Evolutionary conservation across 805 yeast genomes (phyloP).

Genomic region (Wickerhamiella dianesei): DNA sequence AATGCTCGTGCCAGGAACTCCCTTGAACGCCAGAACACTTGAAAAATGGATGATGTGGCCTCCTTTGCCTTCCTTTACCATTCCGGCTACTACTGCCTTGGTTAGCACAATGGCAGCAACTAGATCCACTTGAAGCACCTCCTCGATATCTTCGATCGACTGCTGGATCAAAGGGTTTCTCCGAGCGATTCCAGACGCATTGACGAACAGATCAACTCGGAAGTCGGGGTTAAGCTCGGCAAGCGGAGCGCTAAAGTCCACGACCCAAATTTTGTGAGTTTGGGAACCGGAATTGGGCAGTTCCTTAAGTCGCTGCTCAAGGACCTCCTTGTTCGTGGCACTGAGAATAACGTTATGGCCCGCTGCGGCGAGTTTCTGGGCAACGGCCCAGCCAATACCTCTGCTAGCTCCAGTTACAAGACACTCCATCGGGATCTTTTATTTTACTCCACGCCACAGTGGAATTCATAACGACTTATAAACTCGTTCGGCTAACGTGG

Average conservation of each 20-base stretch:
- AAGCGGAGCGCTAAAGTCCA: conserved; percentile 10
- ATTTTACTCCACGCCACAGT: too few species aligned
- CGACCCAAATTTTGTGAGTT: conserved; percentile 11
- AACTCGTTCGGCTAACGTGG: too few species aligned
- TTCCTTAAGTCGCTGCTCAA: conserved; percentile 23
- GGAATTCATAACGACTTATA: too few species aligned
- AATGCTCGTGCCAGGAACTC: conserved; percentile 41
- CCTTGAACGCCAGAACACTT: conserved; percentile 38
- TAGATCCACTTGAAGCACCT: conserved; percentile 43
- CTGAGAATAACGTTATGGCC: conserved; percentile 43
- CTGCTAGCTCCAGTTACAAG: conserved; percentile 55
- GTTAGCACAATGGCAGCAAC: conserved; percentile 48
- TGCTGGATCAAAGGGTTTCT: conserved; percentile 36
- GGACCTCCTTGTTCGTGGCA: conserved; percentile 32
- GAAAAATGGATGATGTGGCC: conserved; percentile 47
- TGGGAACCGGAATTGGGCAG: conserved; percentile 12
- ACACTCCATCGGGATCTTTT: conserved; percentile 11
- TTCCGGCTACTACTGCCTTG: conserved; percentile 36
- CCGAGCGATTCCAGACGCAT: conserved; percentile 48
- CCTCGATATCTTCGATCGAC: conserved; percentile 29
- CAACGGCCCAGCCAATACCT: conserved; percentile 52
- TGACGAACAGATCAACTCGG: conserved; percentile 35
- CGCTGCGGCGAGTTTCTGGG: conserved; percentile 33
- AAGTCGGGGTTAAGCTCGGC: conserved; percentile 3
- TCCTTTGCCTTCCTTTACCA: conserved; percentile 30